Evolutionary conservation across 179 eudicot genomes (phyloP).

Genomic region (Drosera spatulata): DNA sequence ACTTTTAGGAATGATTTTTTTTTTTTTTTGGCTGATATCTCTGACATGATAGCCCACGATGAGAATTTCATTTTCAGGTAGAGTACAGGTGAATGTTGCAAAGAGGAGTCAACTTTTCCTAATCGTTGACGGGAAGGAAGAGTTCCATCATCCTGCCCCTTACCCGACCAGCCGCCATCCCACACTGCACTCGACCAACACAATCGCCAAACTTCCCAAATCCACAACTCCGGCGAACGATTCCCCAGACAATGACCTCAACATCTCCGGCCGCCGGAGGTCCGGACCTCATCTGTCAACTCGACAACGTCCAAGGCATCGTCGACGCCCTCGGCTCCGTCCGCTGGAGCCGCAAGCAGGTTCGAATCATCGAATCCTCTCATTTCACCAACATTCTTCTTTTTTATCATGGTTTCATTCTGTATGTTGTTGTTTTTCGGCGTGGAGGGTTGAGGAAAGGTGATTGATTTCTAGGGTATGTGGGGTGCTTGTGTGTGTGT

Average conservation of each 20-base stretch:
- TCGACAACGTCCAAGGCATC: constrained; percentile 90
- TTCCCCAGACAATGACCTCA: constrained; percentile 25
- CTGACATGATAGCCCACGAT: no score
- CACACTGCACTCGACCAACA: no score
- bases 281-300: constrained; percentile 53
- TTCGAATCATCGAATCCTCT: constrained; percentile 8
- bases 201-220: no score
- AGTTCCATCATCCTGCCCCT: no score
- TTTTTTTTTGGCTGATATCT: no score
- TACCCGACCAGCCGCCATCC: no score
- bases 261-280: constrained; percentile 35
- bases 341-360: constrained; percentile 96
- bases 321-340: constrained; percentile 89
- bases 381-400: neutral
- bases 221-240: no score
- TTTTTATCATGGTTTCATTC: neutral
- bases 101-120: no score
- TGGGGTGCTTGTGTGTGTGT: constrained; percentile 6
- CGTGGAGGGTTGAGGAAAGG: neutral
- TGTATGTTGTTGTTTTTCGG: neutral
- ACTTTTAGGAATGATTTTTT: no score
- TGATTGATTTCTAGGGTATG: neutral
- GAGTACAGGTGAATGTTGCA: no score
- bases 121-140: no score
- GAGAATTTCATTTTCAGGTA: no score